Evolutionary conservation across 1,284 basidiomycete genomes (phyloP).

Genomic region (Trametes polyzona): DNA sequence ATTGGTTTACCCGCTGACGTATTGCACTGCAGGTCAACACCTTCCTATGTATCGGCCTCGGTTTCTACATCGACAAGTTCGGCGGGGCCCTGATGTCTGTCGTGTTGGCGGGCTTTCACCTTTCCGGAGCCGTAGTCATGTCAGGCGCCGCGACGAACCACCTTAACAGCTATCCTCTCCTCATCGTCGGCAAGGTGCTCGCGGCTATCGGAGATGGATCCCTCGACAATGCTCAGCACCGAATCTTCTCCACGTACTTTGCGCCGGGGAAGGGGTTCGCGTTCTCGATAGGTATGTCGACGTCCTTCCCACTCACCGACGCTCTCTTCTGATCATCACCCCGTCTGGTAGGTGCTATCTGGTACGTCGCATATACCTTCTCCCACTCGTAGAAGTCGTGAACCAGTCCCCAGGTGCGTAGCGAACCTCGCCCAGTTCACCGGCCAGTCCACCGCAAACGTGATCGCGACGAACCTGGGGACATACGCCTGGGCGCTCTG

Average conservation of each 20-base stretch:
- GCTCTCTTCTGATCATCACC: no score
- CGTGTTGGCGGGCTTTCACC: slow-evolving; percentile 41
- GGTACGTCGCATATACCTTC: not conserved
- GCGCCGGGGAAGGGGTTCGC: slow-evolving; percentile 47
- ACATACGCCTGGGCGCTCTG: slow-evolving; percentile 49
- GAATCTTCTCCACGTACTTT: slow-evolving; percentile 51
- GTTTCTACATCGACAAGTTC: slow-evolving; percentile 49
- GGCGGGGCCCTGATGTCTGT: slow-evolving; percentile 45
- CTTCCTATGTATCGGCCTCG: slow-evolving; percentile 46
- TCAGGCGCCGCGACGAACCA: slow-evolving; percentile 46
- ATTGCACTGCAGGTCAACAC: slow-evolving; percentile 42
- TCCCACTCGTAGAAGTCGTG: no score
- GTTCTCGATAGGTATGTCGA: slow-evolving; percentile 42
- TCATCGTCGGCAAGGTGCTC: slow-evolving; percentile 47
- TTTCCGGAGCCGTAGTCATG: slow-evolving; percentile 42
- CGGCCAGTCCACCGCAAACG: slow-evolving; percentile 43
- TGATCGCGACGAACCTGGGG: slow-evolving; percentile 45
- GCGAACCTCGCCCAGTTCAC: slow-evolving; percentile 49
- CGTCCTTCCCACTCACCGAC: no score
- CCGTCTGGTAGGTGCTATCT: slow-evolving; percentile 4
- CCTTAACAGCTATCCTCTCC: slow-evolving; percentile 45
- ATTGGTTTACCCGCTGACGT: not conserved
- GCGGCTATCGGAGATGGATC: slow-evolving; percentile 50
- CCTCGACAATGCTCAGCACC: slow-evolving; percentile 50
- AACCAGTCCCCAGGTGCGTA: slow-evolving; percentile 33